Percentiles rank a stretch among this genome's conserved stretches.
phyloP scores from a whole-genome alignment of 495 filamentous ascomycete genomes.

The Penicillium longicatenatum region DNA sequence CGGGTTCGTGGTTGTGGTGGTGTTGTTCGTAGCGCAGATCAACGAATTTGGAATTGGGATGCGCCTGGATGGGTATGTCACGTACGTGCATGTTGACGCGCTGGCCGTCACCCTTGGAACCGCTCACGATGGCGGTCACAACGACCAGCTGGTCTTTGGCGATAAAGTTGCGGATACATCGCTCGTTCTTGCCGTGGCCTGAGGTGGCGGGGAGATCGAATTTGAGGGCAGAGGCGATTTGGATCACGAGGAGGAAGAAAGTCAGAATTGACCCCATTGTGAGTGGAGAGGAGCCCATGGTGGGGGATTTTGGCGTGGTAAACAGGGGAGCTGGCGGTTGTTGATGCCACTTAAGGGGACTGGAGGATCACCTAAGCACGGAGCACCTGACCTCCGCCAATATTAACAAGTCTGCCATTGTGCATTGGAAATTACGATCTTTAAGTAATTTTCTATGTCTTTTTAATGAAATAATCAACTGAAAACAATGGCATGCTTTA shows the following conservation, averaged over 20 bases:
- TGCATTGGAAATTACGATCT: background rate
- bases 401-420: background rate
- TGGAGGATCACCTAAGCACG: slow-evolving; percentile 22
- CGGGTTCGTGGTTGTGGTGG: background rate
- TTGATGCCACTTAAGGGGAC: slow-evolving; percentile 39
- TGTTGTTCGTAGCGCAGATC: background rate
- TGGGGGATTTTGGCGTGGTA: slow-evolving; percentile 27
- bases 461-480: background rate
- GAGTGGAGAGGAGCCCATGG: slow-evolving; percentile 37
- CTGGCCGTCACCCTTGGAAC: slow-evolving; percentile 89
- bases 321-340: slow-evolving; percentile 32
- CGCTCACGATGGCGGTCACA: slow-evolving; percentile 88
- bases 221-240: slow-evolving; percentile 76
- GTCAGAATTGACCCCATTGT: slow-evolving; percentile 40
- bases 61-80: slow-evolving; percentile 1
- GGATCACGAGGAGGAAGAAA: slow-evolving; percentile 49
- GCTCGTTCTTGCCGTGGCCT: slow-evolving; percentile 59
- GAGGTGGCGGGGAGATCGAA: slow-evolving; percentile 83
- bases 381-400: background rate
- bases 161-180: slow-evolving; percentile 98
- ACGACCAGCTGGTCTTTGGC: slow-evolving; percentile 93
- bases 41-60: background rate
- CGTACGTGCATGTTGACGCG: slow-evolving; percentile 93
- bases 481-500: background rate
- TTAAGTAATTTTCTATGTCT: background rate